Percentiles rank a stretch among this genome's conserved stretches.
Evolutionary conservation across 495 filamentous ascomycete genomes (phyloP).

Genomic region (Cenococcum geophilum): DNA sequence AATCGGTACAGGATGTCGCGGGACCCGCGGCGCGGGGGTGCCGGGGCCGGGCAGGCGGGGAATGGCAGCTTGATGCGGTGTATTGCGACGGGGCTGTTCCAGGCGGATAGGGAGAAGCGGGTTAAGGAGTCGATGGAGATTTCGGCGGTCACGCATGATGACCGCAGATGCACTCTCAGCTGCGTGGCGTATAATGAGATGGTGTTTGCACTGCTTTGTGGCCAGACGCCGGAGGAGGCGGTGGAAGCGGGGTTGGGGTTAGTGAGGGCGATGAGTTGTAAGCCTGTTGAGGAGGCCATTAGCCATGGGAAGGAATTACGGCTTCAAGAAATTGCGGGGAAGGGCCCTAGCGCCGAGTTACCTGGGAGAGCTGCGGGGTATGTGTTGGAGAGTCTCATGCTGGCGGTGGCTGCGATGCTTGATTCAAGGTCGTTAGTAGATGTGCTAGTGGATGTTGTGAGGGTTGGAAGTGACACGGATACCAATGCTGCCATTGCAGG

Average conservation of each 20-base stretch:
- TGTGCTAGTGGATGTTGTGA: slow-evolving; percentile 24
- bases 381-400: slow-evolving; percentile 17
- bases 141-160: slow-evolving; percentile 24
- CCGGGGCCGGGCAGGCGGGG: slow-evolving; percentile 14
- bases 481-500: slow-evolving; percentile 27
- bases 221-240: slow-evolving; percentile 10
- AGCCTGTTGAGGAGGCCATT: slow-evolving; percentile 10
- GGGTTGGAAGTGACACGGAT: slow-evolving; percentile 24
- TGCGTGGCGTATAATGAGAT: slow-evolving; percentile 28
- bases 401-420: slow-evolving; percentile 18
- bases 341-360: slow-evolving; percentile 10
- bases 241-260: slow-evolving; percentile 5
- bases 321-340: slow-evolving; percentile 6
- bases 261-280: slow-evolving; percentile 11
- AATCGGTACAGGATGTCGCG: background rate
- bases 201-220: slow-evolving; percentile 15
- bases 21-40: slow-evolving; percentile 5
- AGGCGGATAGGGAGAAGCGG: background rate
- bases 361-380: slow-evolving; percentile 8
- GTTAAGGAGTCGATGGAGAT: slow-evolving; percentile 16
- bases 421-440: slow-evolving; percentile 20
- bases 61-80: slow-evolving; percentile 30
- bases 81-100: slow-evolving; percentile 19
- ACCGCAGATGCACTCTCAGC: slow-evolving; percentile 18
- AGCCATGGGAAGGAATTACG: background rate